Evolutionary conservation across 805 yeast species (phyloP).

Genomic region (Vanderwaltozyma tropicalis): DNA sequence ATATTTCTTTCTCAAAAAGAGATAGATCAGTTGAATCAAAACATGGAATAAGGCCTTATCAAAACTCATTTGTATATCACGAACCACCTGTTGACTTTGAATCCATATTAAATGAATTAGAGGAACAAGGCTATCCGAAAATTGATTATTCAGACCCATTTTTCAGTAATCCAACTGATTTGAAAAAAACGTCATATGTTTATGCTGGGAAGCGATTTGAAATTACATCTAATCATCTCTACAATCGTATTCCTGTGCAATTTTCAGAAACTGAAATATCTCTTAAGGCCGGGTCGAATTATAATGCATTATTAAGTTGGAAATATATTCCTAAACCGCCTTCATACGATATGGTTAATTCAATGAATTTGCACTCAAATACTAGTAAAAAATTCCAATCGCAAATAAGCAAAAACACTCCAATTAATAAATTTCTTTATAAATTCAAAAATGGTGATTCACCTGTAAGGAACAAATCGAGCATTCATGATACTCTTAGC

Average conservation of each 20-base stretch:
- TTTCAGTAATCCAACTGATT: conserved; percentile 44
- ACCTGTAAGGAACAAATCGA: conserved; percentile 28
- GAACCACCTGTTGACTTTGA: conserved; percentile 12
- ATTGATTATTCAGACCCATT: conserved; percentile 53
- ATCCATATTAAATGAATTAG: conserved; percentile 39
- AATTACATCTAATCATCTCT: conserved; percentile 33
- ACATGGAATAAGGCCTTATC: not conserved
- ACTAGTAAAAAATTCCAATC: conserved; percentile 27
- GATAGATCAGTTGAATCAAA: not conserved
- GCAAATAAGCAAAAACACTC: conserved; percentile 43
- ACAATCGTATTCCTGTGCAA: conserved; percentile 24
- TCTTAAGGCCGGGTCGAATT: conserved; percentile 2
- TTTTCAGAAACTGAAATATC: conserved; percentile 13
- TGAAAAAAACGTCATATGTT: conserved; percentile 42
- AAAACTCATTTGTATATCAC: conserved; percentile 8
- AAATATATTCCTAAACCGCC: conserved; percentile 44
- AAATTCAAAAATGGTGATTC: conserved; percentile 5
- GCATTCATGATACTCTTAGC: conserved; percentile 39
- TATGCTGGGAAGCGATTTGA: conserved; percentile 59
- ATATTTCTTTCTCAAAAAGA: not conserved
- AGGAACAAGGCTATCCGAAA: conserved; percentile 37
- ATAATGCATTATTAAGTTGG: conserved; percentile 28
- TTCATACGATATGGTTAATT: conserved; percentile 27
- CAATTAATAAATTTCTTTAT: conserved; percentile 24
- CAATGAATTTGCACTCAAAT: not conserved